Evolutionary conservation across 1,284 basidiomycete species (phyloP).

Genomic region (Macrocystidia cucumis): DNA sequence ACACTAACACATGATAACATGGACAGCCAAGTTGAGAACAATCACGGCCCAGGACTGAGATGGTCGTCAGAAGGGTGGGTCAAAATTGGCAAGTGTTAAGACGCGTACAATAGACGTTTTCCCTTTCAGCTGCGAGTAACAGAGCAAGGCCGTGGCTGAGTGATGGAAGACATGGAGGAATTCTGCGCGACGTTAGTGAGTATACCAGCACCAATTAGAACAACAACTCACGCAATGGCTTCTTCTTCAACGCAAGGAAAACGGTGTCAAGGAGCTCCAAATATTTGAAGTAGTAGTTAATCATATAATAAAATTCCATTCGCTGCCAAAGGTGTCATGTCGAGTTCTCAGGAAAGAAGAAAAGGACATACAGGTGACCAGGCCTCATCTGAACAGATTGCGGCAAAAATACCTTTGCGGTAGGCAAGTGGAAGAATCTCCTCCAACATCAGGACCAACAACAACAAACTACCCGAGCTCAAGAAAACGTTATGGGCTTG

Average conservation of each 20-base stretch:
- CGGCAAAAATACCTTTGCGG: constrained; percentile 66
- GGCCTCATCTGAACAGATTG: constrained; percentile 71
- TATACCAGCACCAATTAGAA: constrained; percentile 4
- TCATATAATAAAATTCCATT: constrained; percentile 91
- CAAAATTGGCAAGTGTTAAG: constrained; percentile 6
- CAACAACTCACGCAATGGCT: constrained; percentile 72
- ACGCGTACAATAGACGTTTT: constrained; percentile 76
- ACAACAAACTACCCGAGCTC: constrained; percentile 72
- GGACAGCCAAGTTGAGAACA: constrained; percentile 86
- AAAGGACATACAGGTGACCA: constrained; percentile 74
- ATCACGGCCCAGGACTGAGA: constrained; percentile 94
- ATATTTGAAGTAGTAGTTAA: constrained; percentile 98
- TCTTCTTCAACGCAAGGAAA: constrained; percentile 98
- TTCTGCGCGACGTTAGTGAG: constrained; percentile 34
- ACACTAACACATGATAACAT: constrained; percentile 94
- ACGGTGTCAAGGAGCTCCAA: constrained; percentile 92
- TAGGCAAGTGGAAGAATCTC: constrained; percentile 77
- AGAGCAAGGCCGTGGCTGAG: constrained; percentile 94
- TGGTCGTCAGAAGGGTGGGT: constrained; percentile 7
- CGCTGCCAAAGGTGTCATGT: constrained; percentile 34
- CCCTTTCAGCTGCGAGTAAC: constrained; percentile 92
- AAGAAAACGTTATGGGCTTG: constrained; percentile 91
- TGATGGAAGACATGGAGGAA: constrained; percentile 99
- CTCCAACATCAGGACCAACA: constrained; percentile 85
- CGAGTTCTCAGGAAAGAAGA: constrained; percentile 8